Percentiles rank a stretch among this genome's conserved stretches.
phyloP scores from a whole-genome alignment of 2,329 filamentous ascomycete species.

The Xylariaceae sp. region DNA sequence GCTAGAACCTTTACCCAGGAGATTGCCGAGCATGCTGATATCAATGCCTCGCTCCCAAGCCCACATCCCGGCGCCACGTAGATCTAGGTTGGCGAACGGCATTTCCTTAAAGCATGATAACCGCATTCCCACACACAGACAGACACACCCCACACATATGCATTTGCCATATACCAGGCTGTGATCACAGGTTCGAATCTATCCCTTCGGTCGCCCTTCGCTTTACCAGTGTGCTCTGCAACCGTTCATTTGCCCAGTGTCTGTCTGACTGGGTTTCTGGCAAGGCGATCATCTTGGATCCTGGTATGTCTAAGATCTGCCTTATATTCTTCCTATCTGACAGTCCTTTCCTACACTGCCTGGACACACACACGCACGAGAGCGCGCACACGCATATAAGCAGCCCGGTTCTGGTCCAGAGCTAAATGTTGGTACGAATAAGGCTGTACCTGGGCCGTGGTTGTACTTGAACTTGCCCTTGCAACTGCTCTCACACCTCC shows the following conservation, averaged over 20 bases:
- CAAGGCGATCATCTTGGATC: neutral
- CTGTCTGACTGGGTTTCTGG: neutral
- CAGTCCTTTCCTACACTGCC: neutral
- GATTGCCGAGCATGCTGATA: neutral
- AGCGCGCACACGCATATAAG: neutral
- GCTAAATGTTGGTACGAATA: neutral
- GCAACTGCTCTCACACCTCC: neutral
- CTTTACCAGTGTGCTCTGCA: neutral
- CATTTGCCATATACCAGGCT: neutral
- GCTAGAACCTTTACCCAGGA: neutral
- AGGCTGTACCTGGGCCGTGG: neutral
- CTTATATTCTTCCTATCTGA: neutral
- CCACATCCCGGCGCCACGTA: neutral
- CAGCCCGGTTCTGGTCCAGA: neutral
- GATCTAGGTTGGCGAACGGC: neutral
- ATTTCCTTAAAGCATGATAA: neutral
- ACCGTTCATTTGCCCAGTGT: neutral
- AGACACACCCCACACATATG: neutral
- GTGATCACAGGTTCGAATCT: neutral
- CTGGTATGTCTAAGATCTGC: neutral
- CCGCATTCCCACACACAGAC: too few species aligned
- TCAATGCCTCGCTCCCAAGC: neutral
- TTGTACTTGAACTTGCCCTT: neutral
- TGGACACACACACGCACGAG: neutral
- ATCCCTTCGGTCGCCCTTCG: neutral